phyloP scores from a whole-genome alignment of 345 rosid genomes.

The Punica granatum region DNA sequence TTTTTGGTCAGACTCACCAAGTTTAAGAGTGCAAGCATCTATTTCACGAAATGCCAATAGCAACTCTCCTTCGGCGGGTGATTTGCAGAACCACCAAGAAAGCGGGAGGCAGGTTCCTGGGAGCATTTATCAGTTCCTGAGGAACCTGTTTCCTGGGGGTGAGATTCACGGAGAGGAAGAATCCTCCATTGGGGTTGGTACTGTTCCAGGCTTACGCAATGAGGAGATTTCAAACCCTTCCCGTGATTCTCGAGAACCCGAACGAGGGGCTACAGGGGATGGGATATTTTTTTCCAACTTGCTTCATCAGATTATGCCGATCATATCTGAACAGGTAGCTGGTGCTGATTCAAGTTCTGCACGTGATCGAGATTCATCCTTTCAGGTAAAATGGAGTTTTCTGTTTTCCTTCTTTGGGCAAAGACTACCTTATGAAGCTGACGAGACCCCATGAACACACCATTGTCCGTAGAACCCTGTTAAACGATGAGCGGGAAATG shows the following conservation, averaged over 20 bases:
- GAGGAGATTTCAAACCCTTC: slow-evolving; percentile 15
- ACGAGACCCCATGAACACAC: not conserved
- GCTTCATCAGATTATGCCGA: slow-evolving; percentile 60
- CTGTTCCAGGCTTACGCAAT: slow-evolving; percentile 25
- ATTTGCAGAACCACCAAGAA: slow-evolving; percentile 34
- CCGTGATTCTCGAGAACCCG: slow-evolving; percentile 20
- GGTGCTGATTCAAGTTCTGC: slow-evolving; percentile 17
- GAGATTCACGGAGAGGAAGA: slow-evolving; percentile 44
- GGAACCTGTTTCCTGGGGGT: slow-evolving; percentile 48
- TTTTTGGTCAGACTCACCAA: slow-evolving; percentile 23
- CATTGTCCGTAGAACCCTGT: not conserved
- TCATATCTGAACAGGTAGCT: slow-evolving; percentile 31
- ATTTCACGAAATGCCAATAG: slow-evolving; percentile 27
- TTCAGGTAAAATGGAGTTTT: slow-evolving; percentile 15
- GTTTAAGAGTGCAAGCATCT: slow-evolving; percentile 30
- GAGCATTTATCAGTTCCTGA: slow-evolving; percentile 41
- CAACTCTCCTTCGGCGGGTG: slow-evolving; percentile 32
- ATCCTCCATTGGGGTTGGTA: slow-evolving; percentile 21
- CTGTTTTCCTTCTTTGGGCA: not conserved
- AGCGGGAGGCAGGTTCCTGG: slow-evolving; percentile 34
- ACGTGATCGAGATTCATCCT: slow-evolving; percentile 18
- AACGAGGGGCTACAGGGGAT: slow-evolving; percentile 35
- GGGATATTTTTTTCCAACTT: slow-evolving; percentile 55
- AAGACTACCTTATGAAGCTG: not conserved
- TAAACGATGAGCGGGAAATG: too few relatives aligned